Conservation (phyloP, 2,329 filamentous ascomycete genomes). For the Neoscytalidium dimidiatum region DNA sequence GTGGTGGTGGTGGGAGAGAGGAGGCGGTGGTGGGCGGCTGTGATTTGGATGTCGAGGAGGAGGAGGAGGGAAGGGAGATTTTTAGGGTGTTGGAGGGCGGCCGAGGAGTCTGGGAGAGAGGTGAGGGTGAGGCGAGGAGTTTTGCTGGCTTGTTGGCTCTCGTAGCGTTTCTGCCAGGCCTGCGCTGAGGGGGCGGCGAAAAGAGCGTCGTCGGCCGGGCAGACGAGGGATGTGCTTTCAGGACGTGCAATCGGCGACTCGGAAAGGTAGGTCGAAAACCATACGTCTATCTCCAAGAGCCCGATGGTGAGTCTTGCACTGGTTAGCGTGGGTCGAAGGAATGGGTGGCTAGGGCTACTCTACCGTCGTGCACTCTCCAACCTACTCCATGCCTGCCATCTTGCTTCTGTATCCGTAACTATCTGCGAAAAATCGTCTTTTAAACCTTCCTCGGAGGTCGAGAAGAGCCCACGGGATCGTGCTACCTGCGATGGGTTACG, state of each 20-base stretch:
- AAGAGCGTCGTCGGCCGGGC: neutral
- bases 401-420: conserved; percentile 20
- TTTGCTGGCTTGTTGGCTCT: no score
- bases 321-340: neutral
- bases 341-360: conserved; percentile 11
- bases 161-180: neutral
- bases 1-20: neutral
- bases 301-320: conserved; percentile 29
- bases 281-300: conserved; percentile 49
- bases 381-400: conserved; percentile 56
- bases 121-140: no score
- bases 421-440: neutral
- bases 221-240: neutral
- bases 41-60: neutral
- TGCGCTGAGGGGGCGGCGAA: neutral
- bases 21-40: neutral
- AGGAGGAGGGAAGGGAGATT: neutral
- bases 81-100: no score
- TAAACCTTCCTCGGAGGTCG: neutral
- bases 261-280: conserved; percentile 49
- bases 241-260: neutral
- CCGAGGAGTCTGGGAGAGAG: no score
- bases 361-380: conserved; percentile 54
- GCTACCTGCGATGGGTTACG: neutral
- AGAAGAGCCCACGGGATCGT: neutral